A percentile compares a stretch with the other conserved stretches of the same genome.
Evolutionary conservation across 768 basidiomycete genomes (phyloP).

Genomic region (Rhodotorula babjevae): DNA sequence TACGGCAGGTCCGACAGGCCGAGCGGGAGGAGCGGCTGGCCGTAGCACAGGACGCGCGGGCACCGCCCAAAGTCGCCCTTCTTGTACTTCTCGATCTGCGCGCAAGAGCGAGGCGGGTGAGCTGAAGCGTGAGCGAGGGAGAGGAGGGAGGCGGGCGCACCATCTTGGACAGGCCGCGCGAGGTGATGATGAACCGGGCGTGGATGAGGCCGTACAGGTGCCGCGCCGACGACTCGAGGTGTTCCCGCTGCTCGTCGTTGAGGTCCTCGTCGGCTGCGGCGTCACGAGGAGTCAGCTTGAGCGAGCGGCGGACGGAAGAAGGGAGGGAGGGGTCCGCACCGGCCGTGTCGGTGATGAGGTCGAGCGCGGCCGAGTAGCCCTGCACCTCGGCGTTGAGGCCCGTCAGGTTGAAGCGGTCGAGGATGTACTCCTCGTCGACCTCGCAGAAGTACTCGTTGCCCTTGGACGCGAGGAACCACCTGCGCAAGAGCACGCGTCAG

Average conservation of each 20-base stretch:
- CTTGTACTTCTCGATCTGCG: constrained; percentile 85
- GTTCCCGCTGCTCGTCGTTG: constrained; percentile 84
- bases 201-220: constrained; percentile 94
- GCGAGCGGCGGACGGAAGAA: too few relatives aligned
- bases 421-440: constrained; percentile 97
- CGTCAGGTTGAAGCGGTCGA: constrained; percentile 96
- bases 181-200: constrained; percentile 93
- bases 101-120: background rate
- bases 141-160: constrained; percentile 51
- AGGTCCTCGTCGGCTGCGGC: constrained; percentile 67
- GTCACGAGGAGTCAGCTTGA: background rate
- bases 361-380: constrained; percentile 87
- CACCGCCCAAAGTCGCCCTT: constrained; percentile 97
- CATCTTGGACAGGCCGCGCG: constrained; percentile 91
- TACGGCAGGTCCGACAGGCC: constrained; percentile 96
- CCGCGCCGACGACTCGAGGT: constrained; percentile 86
- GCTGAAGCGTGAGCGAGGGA: background rate
- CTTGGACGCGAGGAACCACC: constrained; percentile 40
- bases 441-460: constrained; percentile 99
- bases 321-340: constrained; percentile 55
- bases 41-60: constrained; percentile 91
- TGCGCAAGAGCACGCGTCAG: background rate
- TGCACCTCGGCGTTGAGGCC: constrained; percentile 93
- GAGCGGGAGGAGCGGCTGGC: constrained; percentile 90
- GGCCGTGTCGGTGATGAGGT: constrained; percentile 90